Conservation (phyloP, 129 eudicot genomes). For the Flaveria brownii region DNA sequence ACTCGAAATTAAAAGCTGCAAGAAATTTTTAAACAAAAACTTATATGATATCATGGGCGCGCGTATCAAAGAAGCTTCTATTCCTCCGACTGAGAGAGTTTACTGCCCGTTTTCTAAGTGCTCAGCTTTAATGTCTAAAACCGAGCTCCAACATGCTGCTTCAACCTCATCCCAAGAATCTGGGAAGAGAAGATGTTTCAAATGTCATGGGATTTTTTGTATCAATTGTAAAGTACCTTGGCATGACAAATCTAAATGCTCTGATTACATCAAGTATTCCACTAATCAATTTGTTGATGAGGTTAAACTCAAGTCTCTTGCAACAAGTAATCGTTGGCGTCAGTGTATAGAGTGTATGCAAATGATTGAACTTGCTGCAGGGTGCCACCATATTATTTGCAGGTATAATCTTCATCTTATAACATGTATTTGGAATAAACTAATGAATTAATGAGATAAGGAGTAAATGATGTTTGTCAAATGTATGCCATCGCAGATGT, state of each 20-base stretch:
- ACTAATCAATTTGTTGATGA: slow-evolving; percentile 1
- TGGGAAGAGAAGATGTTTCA: slow-evolving; percentile 39
- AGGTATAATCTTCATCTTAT: slow-evolving; percentile 35
- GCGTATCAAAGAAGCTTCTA: slow-evolving; percentile 54
- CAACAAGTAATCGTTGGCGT: slow-evolving; percentile 42
- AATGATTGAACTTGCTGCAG: slow-evolving; percentile 46
- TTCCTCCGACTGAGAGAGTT: slow-evolving; percentile 47
- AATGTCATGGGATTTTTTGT: slow-evolving; percentile 52
- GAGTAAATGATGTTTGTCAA: not conserved
- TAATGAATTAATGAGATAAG: not conserved
- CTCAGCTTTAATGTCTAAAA: slow-evolving; percentile 54
- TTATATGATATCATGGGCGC: slow-evolving; percentile 49
- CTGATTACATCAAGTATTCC: slow-evolving; percentile 21
- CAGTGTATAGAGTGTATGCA: slow-evolving; percentile 43
- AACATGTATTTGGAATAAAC: not conserved
- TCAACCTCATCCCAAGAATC: not conserved
- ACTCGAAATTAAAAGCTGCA: slow-evolving; percentile 45
- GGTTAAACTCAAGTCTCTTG: slow-evolving; percentile 43
- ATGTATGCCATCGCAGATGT: slow-evolving; percentile 46
- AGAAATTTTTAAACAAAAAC: slow-evolving; percentile 42
- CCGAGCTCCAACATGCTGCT: slow-evolving; percentile 31
- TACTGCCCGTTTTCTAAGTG: slow-evolving; percentile 66
- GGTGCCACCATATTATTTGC: slow-evolving; percentile 56
- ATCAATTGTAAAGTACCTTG: slow-evolving; percentile 60
- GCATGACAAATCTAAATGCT: slow-evolving; percentile 50